Base-by-base conservation (phyloP, 2,329 filamentous ascomycete species). In the Fusarium piperis region DNA sequence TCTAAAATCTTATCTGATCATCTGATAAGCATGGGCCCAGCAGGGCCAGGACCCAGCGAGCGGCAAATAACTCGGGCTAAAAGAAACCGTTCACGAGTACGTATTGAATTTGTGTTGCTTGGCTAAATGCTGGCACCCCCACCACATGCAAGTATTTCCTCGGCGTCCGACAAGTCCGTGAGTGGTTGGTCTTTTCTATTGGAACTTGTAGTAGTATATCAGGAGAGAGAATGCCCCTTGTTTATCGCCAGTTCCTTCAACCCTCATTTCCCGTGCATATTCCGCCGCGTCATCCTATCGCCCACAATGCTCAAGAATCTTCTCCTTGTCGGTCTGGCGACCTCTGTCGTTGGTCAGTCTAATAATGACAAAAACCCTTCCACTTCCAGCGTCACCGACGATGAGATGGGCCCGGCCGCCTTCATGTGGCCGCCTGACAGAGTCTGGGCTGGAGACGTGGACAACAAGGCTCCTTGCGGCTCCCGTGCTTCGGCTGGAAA, bases 381-480 rank as follows among this genome's bases (percentile, higher is more conserved):
- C 6, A 35, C 35, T 33, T 41, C 72, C 30, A 68, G 33, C 39
- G 72, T 68, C 20, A 66, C 55, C 11, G 65, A 74, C 32, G 71
- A 77, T n/a, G 76, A 79, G 35, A 83, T 84, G 80, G 88, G 88
- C 12, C 88, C 88, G 9, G 87, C 88, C 20, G 87, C 86, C 11
- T 89, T 91, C 76, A 81, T 90, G 78, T 91, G 89, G 88, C 89
- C 89, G 5, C 76, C 82, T 15, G 88, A 90, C 77, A 83, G 89
- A 58, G 80, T 81, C 41, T 91, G 88, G 88, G 82, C 82, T 56
- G 86, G 84, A 32, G 81, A 82, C 13, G 79, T 84, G 38, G 89
- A 91, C 74, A 90, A 90, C 73, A 86, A 77, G 6, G 82, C 84
- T 8, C 89, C 89, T 0, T 91, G 89, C 73, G 89, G 89, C 59